Conservation (phyloP, 352 stramenopile genomes). For the Albugo candida region DNA sequence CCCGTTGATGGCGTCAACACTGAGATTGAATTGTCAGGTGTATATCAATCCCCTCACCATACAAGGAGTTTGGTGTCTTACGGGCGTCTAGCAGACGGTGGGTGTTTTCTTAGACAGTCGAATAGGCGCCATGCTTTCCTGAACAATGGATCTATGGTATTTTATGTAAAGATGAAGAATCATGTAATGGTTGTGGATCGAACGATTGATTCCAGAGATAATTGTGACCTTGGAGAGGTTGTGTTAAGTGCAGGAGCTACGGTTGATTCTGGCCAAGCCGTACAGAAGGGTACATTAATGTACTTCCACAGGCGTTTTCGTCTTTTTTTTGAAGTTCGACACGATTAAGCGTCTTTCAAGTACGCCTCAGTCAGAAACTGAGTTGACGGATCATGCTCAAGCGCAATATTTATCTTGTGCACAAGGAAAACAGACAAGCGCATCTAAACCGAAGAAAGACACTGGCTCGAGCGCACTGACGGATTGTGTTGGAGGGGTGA, state of each 20-base stretch:
- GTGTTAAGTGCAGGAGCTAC: too few species aligned
- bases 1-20: not conserved
- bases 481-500: not conserved
- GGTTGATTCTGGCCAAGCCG: not conserved
- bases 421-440: not conserved
- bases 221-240: too few species aligned
- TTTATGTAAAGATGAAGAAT: not conserved
- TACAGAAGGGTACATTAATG: not conserved
- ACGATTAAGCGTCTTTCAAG: not conserved
- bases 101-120: too few species aligned
- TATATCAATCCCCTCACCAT: too few species aligned
- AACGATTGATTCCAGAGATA: too few species aligned
- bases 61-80: too few species aligned
- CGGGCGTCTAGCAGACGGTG: too few species aligned
- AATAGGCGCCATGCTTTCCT: not conserved
- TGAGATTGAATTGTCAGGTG: not conserved
- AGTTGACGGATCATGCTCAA: not conserved
- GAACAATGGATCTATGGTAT: not conserved
- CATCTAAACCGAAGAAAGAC: too few species aligned
- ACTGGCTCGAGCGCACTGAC: too few species aligned
- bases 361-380: not conserved
- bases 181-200: slow-evolving; percentile 1
- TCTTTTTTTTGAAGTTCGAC: not conserved
- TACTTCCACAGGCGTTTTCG: not conserved
- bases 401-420: not conserved